These are phyloP conservation scores for Combretum micranthum DNA, from an alignment of 345 rosid species.

Conservation along the genomic window DNA sequence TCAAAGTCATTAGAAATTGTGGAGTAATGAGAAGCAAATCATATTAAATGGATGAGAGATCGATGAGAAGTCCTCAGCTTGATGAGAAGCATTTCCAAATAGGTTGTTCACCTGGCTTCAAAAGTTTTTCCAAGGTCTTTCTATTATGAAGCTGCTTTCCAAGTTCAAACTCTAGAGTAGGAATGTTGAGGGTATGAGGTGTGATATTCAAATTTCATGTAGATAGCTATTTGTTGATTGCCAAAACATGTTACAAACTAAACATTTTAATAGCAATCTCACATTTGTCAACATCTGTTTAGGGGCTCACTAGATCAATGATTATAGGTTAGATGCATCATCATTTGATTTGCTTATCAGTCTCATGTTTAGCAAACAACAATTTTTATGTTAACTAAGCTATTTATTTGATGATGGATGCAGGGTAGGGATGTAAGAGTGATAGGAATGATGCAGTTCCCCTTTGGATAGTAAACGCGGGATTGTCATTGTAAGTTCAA, in stretches of 20 bases:
- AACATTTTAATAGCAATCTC: not conserved
- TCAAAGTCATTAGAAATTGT: no score
- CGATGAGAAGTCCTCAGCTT: constrained; percentile 44
- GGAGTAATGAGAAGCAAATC: not conserved
- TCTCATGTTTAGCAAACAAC: not conserved
- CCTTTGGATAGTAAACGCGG: constrained; percentile 27
- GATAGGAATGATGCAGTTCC: constrained; percentile 33
- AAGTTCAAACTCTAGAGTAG: constrained; percentile 21
- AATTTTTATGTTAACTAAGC: not conserved
- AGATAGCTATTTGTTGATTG: not conserved
- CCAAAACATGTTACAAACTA: not conserved
- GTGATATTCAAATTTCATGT: not conserved
- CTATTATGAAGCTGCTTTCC: constrained; percentile 43
- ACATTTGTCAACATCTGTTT: no score
- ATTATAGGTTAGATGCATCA: no score
- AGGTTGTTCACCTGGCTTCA: constrained; percentile 50
- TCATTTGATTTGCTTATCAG: not conserved
- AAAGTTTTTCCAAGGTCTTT: constrained; percentile 34
- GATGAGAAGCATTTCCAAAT: constrained; percentile 49
- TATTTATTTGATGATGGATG: constrained; percentile 2
- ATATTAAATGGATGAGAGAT: constrained; percentile 28
- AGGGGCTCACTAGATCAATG: no score
- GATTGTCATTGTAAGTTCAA: constrained; percentile 30
- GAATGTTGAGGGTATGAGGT: constrained; percentile 35
- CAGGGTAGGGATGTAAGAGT: constrained; percentile 32